A percentile compares a stretch with the other conserved stretches of the same genome.
Conservation (phyloP, 2,329 filamentous ascomycete species). For the Botrytis fragariae region DNA sequence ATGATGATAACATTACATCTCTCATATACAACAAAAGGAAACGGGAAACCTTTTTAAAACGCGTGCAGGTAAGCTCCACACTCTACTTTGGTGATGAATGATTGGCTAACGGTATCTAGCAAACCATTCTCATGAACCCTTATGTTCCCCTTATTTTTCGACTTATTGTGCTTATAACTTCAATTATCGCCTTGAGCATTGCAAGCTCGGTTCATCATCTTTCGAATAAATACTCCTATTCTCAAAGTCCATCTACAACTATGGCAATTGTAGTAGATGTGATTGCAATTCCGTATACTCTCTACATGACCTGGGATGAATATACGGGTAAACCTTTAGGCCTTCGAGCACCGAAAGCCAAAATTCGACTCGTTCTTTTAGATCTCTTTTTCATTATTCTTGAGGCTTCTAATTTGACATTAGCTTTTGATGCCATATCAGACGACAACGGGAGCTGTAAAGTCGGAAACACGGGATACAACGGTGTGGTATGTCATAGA, state of each 20-base stretch:
- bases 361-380: slow-evolving; percentile 84
- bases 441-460: slow-evolving; percentile 59
- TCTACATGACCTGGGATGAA: slow-evolving; percentile 95
- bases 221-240: slow-evolving; percentile 41
- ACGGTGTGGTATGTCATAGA: slow-evolving; percentile 54
- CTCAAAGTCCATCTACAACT: slow-evolving; percentile 72
- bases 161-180: slow-evolving; percentile 78
- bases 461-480: slow-evolving; percentile 41
- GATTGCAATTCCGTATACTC: slow-evolving; percentile 82
- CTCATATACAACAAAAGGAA: slow-evolving; percentile 35
- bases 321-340: slow-evolving; percentile 93
- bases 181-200: slow-evolving; percentile 75
- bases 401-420: slow-evolving; percentile 85
- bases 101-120: slow-evolving; percentile 27
- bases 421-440: slow-evolving; percentile 81
- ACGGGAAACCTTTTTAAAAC: slow-evolving; percentile 30
- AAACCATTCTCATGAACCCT: slow-evolving; percentile 43
- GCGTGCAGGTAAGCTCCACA: slow-evolving; percentile 32
- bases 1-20: slow-evolving; percentile 33
- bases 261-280: slow-evolving; percentile 89
- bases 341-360: slow-evolving; percentile 76
- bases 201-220: slow-evolving; percentile 69
- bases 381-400: slow-evolving; percentile 98
- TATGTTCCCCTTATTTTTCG: slow-evolving; percentile 84
- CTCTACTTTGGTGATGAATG: neutral